Evolutionary conservation across 2,329 filamentous ascomycete species (phyloP).

Genomic region (Rhynchosporium graminicola): DNA sequence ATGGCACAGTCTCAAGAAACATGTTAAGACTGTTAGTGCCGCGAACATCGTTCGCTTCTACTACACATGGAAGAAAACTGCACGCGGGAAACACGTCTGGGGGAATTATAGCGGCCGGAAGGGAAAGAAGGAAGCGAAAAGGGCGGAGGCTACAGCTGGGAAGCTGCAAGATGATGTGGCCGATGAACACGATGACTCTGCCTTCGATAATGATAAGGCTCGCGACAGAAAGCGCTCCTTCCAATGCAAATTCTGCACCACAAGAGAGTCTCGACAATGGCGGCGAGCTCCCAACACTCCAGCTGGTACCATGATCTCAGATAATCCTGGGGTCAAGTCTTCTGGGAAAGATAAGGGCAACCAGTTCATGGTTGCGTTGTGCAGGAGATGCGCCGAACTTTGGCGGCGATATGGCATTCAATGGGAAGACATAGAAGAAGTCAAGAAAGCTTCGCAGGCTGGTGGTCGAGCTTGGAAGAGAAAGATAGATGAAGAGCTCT

Average conservation of each 20-base stretch:
- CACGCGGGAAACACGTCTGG: constrained; percentile 84
- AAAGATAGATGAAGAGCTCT: constrained; percentile 86
- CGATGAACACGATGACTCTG: constrained; percentile 90
- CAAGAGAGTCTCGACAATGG: constrained; percentile 83
- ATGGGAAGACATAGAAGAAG: constrained; percentile 91
- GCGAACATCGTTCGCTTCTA: constrained; percentile 88
- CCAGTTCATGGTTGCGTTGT: constrained; percentile 78
- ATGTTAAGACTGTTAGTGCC: constrained; percentile 80
- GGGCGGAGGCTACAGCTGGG: constrained; percentile 66
- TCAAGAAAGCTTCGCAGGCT: constrained; percentile 81
- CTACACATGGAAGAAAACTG: constrained; percentile 97
- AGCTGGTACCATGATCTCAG: constrained; percentile 67
- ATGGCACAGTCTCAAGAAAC: constrained; percentile 76
- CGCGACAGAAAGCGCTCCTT: constrained; percentile 77
- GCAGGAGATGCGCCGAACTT: constrained; percentile 84
- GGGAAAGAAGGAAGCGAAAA: constrained; percentile 83
- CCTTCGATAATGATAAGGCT: constrained; percentile 86
- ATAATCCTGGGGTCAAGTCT: constrained; percentile 63
- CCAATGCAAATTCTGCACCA: constrained; percentile 89
- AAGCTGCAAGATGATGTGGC: constrained; percentile 92
- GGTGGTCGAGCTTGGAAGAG: constrained; percentile 84
- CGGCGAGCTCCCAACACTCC: constrained; percentile 79
- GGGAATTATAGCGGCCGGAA: constrained; percentile 84
- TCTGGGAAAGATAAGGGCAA: constrained; percentile 71
- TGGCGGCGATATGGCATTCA: constrained; percentile 97